Conservation (phyloP, 2,329 filamentous ascomycete species). For the Xylaria hypoxylon region DNA sequence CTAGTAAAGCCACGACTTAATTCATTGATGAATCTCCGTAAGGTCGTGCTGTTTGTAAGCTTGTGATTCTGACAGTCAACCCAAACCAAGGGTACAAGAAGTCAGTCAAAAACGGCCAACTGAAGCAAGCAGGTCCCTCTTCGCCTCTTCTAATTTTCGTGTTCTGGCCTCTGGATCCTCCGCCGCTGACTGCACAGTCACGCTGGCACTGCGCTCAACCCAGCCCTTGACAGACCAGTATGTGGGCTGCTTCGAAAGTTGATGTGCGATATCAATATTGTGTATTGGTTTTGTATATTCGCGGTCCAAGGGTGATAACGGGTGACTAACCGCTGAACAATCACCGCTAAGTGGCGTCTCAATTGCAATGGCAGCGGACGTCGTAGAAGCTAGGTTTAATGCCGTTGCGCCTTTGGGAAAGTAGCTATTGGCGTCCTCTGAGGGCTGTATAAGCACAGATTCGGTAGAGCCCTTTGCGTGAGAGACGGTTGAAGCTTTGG, state of each 20-base stretch:
- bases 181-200: constrained; percentile 15
- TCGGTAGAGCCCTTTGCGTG: constrained; percentile 2
- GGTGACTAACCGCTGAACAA: constrained; percentile 38
- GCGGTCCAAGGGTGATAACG: constrained; percentile 47
- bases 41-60: constrained; percentile 27
- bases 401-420: constrained; percentile 37
- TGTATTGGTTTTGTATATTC: constrained; percentile 42
- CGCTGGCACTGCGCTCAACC: constrained; percentile 44
- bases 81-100: neutral
- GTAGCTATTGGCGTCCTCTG: constrained; percentile 40
- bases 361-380: neutral
- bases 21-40: constrained; percentile 13
- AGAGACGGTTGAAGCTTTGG: neutral
- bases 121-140: constrained; percentile 59
- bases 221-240: constrained; percentile 48
- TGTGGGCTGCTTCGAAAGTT: constrained; percentile 48
- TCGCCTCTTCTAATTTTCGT: constrained; percentile 59
- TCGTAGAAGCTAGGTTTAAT: constrained; percentile 2
- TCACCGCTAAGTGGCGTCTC: constrained; percentile 21
- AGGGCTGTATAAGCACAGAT: constrained; percentile 28
- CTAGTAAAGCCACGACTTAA: neutral
- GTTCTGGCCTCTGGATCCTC: constrained; percentile 53
- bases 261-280: constrained; percentile 48
- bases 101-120: constrained; percentile 42
- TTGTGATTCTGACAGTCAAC: neutral